These are phyloP conservation scores for Plasmopara viticola DNA, from an alignment of 352 stramenopile species.

Conservation along the genomic window DNA sequence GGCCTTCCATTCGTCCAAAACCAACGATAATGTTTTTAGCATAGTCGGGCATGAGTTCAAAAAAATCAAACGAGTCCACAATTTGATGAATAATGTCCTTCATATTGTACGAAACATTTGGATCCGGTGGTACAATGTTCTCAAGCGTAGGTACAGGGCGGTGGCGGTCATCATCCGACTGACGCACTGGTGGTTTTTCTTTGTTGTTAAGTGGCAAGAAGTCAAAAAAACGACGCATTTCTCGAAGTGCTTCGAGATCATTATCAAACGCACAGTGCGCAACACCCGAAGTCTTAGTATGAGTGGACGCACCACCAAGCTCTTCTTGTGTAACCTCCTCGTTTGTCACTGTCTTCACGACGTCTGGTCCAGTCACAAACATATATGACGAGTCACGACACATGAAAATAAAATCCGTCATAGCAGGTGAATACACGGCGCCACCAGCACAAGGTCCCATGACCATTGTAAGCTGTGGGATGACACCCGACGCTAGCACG, in stretches of 20 bases:
- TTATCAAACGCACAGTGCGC: constrained; percentile 95
- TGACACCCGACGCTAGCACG: constrained; percentile 90
- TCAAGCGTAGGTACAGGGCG: constrained; percentile 84
- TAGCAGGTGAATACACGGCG: constrained; percentile 93
- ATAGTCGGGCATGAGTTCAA: constrained; percentile 96
- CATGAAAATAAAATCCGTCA: constrained; percentile 99
- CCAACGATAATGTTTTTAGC: constrained; percentile 97
- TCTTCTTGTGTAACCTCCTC: constrained; percentile 94
- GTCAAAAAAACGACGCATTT: constrained; percentile 92
- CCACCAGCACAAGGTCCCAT: constrained; percentile 97
- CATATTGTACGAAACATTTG: constrained; percentile 98
- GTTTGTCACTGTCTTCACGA: constrained; percentile 98
- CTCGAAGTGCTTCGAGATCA: constrained; percentile 91
- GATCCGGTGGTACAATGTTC: constrained; percentile 94
- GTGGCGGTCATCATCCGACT: constrained; percentile 85
- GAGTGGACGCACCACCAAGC: constrained; percentile 91
- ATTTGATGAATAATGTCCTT: constrained; percentile 93
- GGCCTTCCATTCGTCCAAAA: constrained; percentile 95
- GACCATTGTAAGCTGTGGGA: constrained; percentile 96
- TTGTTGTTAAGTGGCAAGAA: constrained; percentile 95
- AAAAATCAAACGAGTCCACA: constrained; percentile 94
- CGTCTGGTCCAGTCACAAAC: constrained; percentile 98
- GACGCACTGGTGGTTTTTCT: constrained; percentile 67
- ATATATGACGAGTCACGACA: constrained; percentile 96
- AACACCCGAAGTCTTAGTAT: constrained; percentile 94